Evolutionary conservation across 2,329 filamentous ascomycete species (phyloP).

Genomic region (Arthrobotrys sphaeroides): DNA sequence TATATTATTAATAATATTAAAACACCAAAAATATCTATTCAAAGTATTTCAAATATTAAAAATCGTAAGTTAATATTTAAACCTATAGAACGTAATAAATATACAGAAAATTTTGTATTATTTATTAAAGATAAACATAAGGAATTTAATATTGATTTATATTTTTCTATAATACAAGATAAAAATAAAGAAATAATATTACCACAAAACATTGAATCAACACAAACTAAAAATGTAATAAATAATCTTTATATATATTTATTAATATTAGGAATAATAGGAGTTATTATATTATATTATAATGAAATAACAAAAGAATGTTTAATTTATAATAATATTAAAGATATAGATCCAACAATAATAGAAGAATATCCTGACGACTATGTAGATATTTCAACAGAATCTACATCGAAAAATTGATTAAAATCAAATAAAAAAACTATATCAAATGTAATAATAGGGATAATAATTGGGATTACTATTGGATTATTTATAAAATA

Average conservation of each 20-base stretch:
- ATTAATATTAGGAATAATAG: slow-evolving; percentile 31
- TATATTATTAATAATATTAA: slow-evolving; percentile 55
- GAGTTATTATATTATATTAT: slow-evolving; percentile 41
- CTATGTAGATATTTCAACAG: slow-evolving; percentile 22
- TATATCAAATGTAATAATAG: slow-evolving; percentile 56
- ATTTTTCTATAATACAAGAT: slow-evolving; percentile 51
- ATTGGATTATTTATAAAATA: slow-evolving; percentile 53
- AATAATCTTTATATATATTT: slow-evolving; percentile 18
- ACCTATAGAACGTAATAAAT: slow-evolving; percentile 58
- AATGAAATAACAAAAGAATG: slow-evolving; percentile 31
- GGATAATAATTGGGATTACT: slow-evolving; percentile 56
- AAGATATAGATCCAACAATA: slow-evolving; percentile 17
- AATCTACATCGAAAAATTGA: slow-evolving; percentile 24
- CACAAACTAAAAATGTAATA: slow-evolving; percentile 24
- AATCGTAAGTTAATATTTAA: slow-evolving; percentile 57
- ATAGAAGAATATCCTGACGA: not conserved
- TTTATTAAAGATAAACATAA: slow-evolving; percentile 58
- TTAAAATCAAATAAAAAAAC: slow-evolving; percentile 54
- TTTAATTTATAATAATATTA: slow-evolving; percentile 27
- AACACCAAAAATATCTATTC: slow-evolving; percentile 59
- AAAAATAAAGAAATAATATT: slow-evolving; percentile 7
- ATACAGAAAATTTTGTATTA: slow-evolving; percentile 58
- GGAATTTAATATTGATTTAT: slow-evolving; percentile 58
- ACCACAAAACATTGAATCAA: slow-evolving; percentile 23
- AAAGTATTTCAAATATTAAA: slow-evolving; percentile 58